Conservation (phyloP, 78 protist species). For the Dictyostelium purpureum region DNA sequence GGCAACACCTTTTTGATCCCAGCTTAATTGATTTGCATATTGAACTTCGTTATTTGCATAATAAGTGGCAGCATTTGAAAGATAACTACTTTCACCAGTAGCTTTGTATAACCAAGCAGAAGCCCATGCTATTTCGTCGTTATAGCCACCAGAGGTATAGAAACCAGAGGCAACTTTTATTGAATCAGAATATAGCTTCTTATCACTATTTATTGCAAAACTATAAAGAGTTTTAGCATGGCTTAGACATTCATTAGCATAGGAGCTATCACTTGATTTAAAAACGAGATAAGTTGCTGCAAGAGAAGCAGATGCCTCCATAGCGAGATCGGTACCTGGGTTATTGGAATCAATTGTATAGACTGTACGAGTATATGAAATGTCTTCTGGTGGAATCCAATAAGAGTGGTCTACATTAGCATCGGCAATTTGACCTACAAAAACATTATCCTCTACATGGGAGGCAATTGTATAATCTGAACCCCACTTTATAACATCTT, state of each 20-base stretch:
- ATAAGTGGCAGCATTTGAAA: not conserved
- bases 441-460: not conserved
- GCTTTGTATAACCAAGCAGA: conserved; percentile 44
- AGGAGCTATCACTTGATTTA: not conserved
- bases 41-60: not conserved
- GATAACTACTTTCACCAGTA: not conserved
- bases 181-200: not conserved
- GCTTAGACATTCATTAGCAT: not conserved
- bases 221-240: conserved; percentile 24
- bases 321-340: conserved; percentile 62
- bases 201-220: not conserved
- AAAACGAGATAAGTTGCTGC: conserved; percentile 6
- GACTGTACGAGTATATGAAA: not conserved
- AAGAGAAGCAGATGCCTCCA: conserved; percentile 30
- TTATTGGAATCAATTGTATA: not conserved
- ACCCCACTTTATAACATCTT: conserved; percentile 24
- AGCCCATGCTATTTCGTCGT: conserved; percentile 67
- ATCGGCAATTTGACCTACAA: conserved; percentile 18
- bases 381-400: conserved; percentile 15
- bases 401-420: not conserved
- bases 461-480: conserved; percentile 17
- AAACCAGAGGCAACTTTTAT: not conserved
- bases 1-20: conserved; percentile 41
- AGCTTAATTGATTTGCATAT: not conserved
- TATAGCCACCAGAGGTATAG: conserved; percentile 12